Percentiles rank a stretch among this genome's conserved stretches.
phyloP scores from a whole-genome alignment of 345 rosid genomes.

The Brassica nigra region DNA sequence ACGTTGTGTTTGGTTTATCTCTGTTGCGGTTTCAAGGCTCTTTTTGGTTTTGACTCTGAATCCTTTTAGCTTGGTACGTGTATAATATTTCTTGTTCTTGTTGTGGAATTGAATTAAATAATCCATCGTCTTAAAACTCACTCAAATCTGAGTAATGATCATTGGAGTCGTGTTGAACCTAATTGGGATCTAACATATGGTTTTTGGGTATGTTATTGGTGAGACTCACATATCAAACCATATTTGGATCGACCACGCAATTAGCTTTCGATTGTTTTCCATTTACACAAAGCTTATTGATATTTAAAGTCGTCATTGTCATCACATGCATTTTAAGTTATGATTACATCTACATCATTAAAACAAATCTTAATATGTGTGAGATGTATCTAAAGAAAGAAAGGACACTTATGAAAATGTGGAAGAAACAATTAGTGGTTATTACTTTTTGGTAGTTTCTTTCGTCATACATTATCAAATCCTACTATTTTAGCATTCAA shows the following conservation, averaged over 20 bases:
- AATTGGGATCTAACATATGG: slow-evolving; percentile 28
- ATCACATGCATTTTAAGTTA: background rate
- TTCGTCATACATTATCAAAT: background rate
- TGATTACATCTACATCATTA: background rate
- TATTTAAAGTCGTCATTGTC: background rate
- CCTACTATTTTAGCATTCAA: slow-evolving; percentile 1
- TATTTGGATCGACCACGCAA: slow-evolving; percentile 11
- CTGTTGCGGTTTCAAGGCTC: background rate
- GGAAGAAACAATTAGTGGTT: too few species aligned
- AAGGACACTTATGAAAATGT: background rate
- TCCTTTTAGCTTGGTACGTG: too few species aligned
- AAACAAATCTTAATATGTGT: too few species aligned
- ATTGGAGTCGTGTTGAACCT: slow-evolving; percentile 36
- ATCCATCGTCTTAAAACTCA: too few species aligned
- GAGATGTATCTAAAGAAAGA: too few species aligned
- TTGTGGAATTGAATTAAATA: too few species aligned
- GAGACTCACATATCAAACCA: slow-evolving; percentile 18
- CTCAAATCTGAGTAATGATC: too few species aligned
- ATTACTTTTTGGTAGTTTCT: background rate
- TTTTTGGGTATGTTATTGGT: slow-evolving; percentile 22
- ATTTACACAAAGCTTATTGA: too few species aligned
- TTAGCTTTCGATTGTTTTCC: background rate
- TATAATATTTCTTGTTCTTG: too few species aligned
- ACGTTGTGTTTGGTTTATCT: background rate
- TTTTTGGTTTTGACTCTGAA: too few species aligned